Base-by-base conservation (phyloP, 2,329 filamentous ascomycete genomes). In the Sphaerulina populicola region DNA sequence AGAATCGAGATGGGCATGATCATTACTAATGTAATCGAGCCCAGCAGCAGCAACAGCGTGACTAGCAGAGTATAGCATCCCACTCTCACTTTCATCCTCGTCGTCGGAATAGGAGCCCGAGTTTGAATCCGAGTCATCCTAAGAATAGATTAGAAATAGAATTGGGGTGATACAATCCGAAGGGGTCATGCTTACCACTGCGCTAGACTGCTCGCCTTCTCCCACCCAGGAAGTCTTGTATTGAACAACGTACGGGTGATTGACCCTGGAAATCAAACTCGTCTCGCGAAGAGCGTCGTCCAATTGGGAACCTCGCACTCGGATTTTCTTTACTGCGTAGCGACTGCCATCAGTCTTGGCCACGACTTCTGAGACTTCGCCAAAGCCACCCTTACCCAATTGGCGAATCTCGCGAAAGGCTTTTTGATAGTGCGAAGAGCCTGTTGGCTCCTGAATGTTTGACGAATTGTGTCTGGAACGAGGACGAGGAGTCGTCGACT, bases 221-320 rank as follows among this genome's bases (percentile, higher is more conserved):
- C 97, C 91, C 1, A 93, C 80, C 93, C 93, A 98, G 2, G 93
- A 90, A 49, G 89, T 90, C 69, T 90, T 96, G 67, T 98, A 98
- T 41, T 93, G 82, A 52, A 96, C 88, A 14, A 85, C 80, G 59
- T 82, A 82, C 3, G 90, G 90, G 68, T 97, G 91, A 62, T 94
- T 96, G 51, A 98, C 78, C 53, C 88, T 82, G n/a, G 91, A 94
- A 12, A 98, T 75, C 7, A 97, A 72, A 66, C 90, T 85, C 37
- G 96, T 91, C 67, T 93, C 87, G 49, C 86, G 88, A 23, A 91
- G 67, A 10, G 90, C 83, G 64, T 95, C 86, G 0, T 86, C 90
- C 36, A 97, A 74, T 52, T 86, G 87, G 52, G 78, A 63, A 4
- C 77, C 74, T 9, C 83, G 78, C 60, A 93, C 87, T 1, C 83